These are phyloP conservation scores for Didymella segeticola DNA, from an alignment of 2,329 filamentous ascomycete species.

Conservation along the genomic window DNA sequence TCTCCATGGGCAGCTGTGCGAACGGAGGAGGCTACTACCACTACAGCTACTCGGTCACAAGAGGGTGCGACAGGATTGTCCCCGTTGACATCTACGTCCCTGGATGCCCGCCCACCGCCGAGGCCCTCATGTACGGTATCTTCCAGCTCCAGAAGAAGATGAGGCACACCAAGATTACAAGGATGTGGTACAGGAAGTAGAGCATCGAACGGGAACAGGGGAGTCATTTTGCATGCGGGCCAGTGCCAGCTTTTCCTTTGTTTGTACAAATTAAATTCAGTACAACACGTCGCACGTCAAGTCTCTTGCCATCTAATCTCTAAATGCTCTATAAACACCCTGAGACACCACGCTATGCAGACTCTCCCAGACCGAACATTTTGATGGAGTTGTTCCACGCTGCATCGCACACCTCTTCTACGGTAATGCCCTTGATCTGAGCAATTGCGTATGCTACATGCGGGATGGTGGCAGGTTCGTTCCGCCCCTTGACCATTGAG, in stretches of 20 bases:
- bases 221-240: conserved; percentile 30
- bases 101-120: conserved; percentile 68
- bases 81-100: conserved; percentile 85
- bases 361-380: conserved; percentile 50
- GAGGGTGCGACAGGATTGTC: conserved; percentile 80
- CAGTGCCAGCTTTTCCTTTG: conserved; percentile 22
- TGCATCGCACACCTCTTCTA: conserved; percentile 85
- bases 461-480: conserved; percentile 88
- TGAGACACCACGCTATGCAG: conserved; percentile 8
- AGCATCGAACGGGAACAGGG: conserved; percentile 22
- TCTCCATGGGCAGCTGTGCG: conserved; percentile 84
- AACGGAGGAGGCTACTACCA: conserved; percentile 89
- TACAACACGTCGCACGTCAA: neutral
- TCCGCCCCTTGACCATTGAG: conserved; percentile 90
- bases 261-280: conserved; percentile 30
- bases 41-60: conserved; percentile 81
- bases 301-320: neutral
- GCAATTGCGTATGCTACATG: conserved; percentile 90
- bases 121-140: conserved; percentile 67
- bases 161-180: conserved; percentile 63
- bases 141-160: conserved; percentile 84
- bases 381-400: conserved; percentile 50
- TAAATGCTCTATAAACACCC: conserved; percentile 1
- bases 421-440: conserved; percentile 76
- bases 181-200: conserved; percentile 66